Evolutionary conservation across 345 rosid species (phyloP).

Genomic region (Cardamine chenopodiifolia): DNA sequence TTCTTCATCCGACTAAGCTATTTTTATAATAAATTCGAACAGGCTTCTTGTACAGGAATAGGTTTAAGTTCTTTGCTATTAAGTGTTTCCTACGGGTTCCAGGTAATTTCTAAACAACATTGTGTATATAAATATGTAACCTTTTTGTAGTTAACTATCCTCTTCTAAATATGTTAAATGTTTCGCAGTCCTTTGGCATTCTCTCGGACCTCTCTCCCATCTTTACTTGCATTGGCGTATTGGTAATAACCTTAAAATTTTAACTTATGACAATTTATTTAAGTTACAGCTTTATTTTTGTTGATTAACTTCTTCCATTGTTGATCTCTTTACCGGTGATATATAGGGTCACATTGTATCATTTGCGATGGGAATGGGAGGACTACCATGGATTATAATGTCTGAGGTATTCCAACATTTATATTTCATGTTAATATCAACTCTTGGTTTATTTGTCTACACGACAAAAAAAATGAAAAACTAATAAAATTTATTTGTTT

Average conservation of each 20-base stretch:
- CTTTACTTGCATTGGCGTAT: constrained; percentile 41
- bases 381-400: constrained; percentile 61
- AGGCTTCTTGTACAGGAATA: constrained; percentile 50
- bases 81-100: constrained; percentile 50
- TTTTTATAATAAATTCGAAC: neutral
- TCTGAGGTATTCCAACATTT: constrained; percentile 54
- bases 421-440: neutral
- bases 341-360: constrained; percentile 45
- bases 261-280: neutral
- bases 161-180: constrained; percentile 7
- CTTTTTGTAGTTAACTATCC: constrained; percentile 7
- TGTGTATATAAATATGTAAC: neutral
- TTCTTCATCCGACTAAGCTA: neutral
- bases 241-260: constrained; percentile 21
- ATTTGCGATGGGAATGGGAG: constrained; percentile 54
- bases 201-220: constrained; percentile 36
- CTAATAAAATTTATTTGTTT: neutral
- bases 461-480: neutral
- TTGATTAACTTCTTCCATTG: neutral
- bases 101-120: constrained; percentile 38
- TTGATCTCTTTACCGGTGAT: constrained; percentile 4
- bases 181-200: constrained; percentile 38
- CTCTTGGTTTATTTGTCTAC: neutral
- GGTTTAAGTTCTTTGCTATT: constrained; percentile 45
- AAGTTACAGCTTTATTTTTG: neutral